Base-by-base conservation (phyloP, 2,329 filamentous ascomycete genomes). In the Gnomoniopsis sp. region DNA sequence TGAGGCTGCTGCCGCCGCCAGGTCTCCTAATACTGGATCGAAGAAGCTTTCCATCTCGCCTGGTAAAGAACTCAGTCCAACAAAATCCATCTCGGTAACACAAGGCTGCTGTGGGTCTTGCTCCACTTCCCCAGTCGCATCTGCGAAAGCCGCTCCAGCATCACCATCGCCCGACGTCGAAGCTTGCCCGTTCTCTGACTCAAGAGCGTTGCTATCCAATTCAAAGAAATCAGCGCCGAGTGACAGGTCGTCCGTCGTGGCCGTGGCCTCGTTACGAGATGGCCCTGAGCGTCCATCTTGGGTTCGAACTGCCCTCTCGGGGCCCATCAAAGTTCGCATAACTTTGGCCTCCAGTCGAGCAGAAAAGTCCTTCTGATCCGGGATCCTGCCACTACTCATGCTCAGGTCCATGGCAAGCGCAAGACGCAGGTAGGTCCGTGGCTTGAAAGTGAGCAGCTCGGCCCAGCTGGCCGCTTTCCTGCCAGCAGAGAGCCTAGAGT, bases 321-420 rank as follows among this genome's bases (percentile, higher is more conserved):
- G 21, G 8, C 26, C 36, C 3, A 34, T 17, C 22, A 44, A 17
- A 14, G 34, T 38, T 15, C 21, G 21, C 38, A 17, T 19, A 4
- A 36, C 26, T n/a, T 14, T 43, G 12, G 23, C 22, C 23, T 46
- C 51, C 2, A 77, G 65, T 30, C 70, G 74, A 12, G 71, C 71
- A 1, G 74, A 75, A 51, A 77, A 77, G 57, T 77, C 75, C 0
- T 72, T 69, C 50, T 77, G 74, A 44, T 73, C 72, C 0, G 73
- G 74, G 0, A 77, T 60, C 1, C 73, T 69, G 1, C 74, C 74
- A 55, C 76, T 76, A 61, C 74, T 76, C n/a, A 78, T 69, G 21
- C 74, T 75, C 30, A 78, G 68, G 50, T 77, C 75, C 68, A 79
- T 72, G 2, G 75, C 75, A 64, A 78, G 69, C 4, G 76, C 75